phyloP scores from a whole-genome alignment of 225 moss, liverwort and hornwort species.

The Pleurozium schreberi region DNA sequence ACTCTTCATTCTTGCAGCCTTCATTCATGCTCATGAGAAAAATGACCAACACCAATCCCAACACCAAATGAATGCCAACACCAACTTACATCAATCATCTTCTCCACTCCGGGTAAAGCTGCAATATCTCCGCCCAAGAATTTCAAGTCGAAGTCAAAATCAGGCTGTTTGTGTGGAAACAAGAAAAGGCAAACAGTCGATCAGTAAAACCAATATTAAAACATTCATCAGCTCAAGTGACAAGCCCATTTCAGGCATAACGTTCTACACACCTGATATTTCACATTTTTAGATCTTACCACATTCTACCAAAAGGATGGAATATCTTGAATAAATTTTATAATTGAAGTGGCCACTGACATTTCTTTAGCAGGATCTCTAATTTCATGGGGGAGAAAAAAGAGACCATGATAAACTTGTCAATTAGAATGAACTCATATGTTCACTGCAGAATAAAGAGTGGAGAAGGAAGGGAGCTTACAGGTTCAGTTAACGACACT shows the following conservation, averaged over 20 bases:
- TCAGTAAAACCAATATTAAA: not conserved
- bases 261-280: not conserved
- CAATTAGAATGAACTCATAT: not conserved
- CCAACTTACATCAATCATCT: constrained; percentile 81
- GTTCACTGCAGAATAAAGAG: too few species aligned
- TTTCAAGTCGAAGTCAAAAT: constrained; percentile 60
- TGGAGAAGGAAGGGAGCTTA: constrained; percentile 3
- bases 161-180: constrained; percentile 44
- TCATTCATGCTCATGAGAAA: too few species aligned
- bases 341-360: not conserved
- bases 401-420: not conserved
- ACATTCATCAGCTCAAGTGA: not conserved
- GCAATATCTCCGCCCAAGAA: constrained; percentile 65
- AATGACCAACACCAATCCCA: not conserved
- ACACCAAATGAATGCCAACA: too few species aligned
- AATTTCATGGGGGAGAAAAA: not conserved
- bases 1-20: not conserved
- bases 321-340: not conserved
- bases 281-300: too few species aligned
- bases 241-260: not conserved
- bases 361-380: not conserved
- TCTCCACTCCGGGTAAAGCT: constrained; percentile 65
- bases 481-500: constrained; percentile 53
- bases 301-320: not conserved
- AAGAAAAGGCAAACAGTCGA: not conserved